Evolutionary conservation across 2,329 filamentous ascomycete genomes (phyloP).

Genomic region (Ophiostoma angusticollis): DNA sequence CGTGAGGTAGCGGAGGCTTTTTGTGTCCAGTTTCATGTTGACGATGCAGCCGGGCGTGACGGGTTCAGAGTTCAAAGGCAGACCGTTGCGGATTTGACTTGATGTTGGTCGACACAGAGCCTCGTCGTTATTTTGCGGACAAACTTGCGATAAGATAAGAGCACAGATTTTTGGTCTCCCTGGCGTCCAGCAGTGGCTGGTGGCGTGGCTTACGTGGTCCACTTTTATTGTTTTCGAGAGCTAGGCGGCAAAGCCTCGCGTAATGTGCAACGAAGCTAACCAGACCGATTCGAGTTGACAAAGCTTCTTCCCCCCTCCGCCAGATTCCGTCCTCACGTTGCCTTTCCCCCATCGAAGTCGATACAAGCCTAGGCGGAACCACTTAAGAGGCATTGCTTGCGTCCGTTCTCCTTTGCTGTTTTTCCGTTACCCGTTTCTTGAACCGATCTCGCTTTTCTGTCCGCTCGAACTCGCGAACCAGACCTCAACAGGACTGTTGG

Average conservation of each 20-base stretch:
- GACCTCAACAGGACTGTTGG: no score
- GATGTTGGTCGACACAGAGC: no score
- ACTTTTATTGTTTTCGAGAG: conserved; percentile 1
- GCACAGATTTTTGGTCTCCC: conserved; percentile 10
- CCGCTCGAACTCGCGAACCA: no score
- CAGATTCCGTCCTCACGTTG: background rate
- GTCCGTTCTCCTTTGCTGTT: background rate
- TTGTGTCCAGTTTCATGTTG: conserved; percentile 88
- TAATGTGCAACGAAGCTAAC: conserved; percentile 18
- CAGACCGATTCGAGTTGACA: conserved; percentile 10
- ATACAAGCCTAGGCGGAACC: no score
- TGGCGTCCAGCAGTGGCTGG: conserved; percentile 9
- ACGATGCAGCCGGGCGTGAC: background rate
- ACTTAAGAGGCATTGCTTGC: no score
- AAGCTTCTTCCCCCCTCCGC: conserved; percentile 12
- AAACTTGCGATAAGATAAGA: conserved; percentile 8
- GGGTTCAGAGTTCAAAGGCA: background rate
- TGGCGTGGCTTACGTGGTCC: background rate
- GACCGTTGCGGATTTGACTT: background rate
- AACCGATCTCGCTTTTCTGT: no score
- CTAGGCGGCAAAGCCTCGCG: conserved; percentile 27
- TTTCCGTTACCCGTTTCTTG: no score
- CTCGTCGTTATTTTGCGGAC: background rate
- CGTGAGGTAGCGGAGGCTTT: conserved; percentile 82
- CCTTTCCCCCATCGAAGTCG: background rate